Evolutionary conservation across 2,329 filamentous ascomycete genomes (phyloP).

Genomic region (Cucurbitaria berberidis): DNA sequence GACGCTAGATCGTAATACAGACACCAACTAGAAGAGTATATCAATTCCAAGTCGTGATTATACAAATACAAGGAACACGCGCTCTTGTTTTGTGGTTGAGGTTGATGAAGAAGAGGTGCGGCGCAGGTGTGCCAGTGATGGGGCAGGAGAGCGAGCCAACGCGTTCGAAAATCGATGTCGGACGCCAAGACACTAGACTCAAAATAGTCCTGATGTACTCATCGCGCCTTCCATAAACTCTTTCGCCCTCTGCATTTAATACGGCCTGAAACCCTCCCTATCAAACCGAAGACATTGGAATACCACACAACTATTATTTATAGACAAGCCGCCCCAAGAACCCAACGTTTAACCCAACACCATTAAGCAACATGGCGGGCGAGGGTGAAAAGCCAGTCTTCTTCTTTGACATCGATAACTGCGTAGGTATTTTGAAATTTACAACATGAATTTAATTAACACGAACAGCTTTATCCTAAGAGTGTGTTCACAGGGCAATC

Average conservation of each 20-base stretch:
- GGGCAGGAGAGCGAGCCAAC: neutral
- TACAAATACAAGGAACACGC: conserved; percentile 36
- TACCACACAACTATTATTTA: neutral
- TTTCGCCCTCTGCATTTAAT: neutral
- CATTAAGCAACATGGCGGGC: conserved; percentile 28
- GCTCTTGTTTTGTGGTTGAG: conserved; percentile 19
- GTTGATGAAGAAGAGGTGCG: conserved; percentile 34
- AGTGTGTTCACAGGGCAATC: conserved; percentile 59
- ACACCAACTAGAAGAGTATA: conserved; percentile 18
- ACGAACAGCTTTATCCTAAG: conserved; percentile 75
- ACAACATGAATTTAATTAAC: conserved; percentile 1
- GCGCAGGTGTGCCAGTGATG: conserved; percentile 6
- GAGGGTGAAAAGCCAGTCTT: conserved; percentile 60
- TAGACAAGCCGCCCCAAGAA: neutral
- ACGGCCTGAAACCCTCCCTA: neutral
- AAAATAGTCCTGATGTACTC: conserved; percentile 11
- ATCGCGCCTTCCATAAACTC: conserved; percentile 19
- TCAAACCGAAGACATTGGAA: too few species aligned
- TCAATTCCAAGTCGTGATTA: conserved; percentile 18
- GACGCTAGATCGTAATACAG: conserved; percentile 25
- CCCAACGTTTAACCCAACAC: neutral
- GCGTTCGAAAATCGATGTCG: neutral
- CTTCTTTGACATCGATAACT: conserved; percentile 98
- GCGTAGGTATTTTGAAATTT: conserved; percentile 58
- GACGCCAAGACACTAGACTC: conserved; percentile 24